phyloP scores from a whole-genome alignment of 257 asterid species.

The Solanum arcanum region DNA sequence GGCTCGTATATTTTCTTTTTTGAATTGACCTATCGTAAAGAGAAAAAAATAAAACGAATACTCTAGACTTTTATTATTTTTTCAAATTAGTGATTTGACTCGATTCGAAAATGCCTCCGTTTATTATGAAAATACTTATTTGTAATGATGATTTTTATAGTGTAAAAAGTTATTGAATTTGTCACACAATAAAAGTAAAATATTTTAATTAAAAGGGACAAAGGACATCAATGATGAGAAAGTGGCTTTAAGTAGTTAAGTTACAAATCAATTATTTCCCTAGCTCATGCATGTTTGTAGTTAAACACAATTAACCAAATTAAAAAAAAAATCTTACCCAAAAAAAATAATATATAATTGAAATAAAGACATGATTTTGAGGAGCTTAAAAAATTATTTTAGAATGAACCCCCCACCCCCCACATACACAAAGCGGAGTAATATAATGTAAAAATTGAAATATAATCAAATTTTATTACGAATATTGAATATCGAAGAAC shows the following conservation, averaged over 20 bases:
- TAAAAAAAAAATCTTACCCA: too few relatives aligned
- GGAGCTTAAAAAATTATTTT: not conserved
- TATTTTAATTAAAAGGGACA: not conserved
- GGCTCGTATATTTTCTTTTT: accelerated
- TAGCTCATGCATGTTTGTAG: not conserved
- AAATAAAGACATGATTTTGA: not conserved
- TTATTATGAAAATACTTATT: not conserved
- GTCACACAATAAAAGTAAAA: not conserved
- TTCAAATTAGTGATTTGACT: not conserved
- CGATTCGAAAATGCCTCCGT: not conserved
- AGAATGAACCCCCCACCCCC: not conserved
- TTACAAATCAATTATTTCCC: not conserved
- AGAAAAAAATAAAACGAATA: too few relatives aligned
- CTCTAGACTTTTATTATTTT: too few relatives aligned
- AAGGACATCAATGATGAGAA: not conserved
- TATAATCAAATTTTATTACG: not conserved
- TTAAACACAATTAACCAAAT: not conserved
- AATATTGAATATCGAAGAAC: not conserved
- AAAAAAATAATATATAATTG: not conserved
- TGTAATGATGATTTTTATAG: not conserved
- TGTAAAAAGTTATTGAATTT: not conserved
- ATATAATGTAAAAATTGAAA: too few relatives aligned
- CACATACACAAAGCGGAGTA: too few relatives aligned
- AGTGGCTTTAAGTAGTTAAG: not conserved
- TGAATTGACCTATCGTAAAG: too few relatives aligned